Base-by-base conservation (phyloP, 805 yeast genomes). In the Zygosaccharomyces bisporus region DNA sequence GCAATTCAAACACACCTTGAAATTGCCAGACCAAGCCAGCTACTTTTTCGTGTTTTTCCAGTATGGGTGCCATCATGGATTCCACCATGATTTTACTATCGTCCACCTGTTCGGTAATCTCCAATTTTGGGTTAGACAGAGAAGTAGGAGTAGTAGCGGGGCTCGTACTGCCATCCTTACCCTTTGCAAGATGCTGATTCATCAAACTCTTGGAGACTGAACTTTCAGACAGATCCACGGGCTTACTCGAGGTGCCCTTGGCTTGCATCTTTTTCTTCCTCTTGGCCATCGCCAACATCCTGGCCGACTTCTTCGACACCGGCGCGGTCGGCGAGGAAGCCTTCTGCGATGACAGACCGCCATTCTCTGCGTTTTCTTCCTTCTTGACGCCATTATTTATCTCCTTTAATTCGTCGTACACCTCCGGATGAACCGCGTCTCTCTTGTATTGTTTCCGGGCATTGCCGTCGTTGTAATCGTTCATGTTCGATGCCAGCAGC, bases 211-310 rank as follows among this genome's bases (percentile, higher is more conserved):
- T 71, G 2, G 87, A 79, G 1, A 84, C 73, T 0, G 88, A 79
- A 54, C 86, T 79, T 58, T 82, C 86, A 1, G 89, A 79, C 7
- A 85, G 66, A 60, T 85, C 91, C 0, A 84, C 79, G 0, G 84
- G 77, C 54, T 73, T 76, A 17, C 64, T 64, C 4, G 73, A 65
- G 6, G 70, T 68, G 7, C 75, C 64, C 53, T 77, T 80, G 1
- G 86, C 85, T 50, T 73, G 77, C 41, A 79, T 81, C 60, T 85
- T 87, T 4, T 95, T 93, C 59, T 83, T 81, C 57, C 98, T 76
- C 56, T 85, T 84, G n/a, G 96, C 96, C 86, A 91, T 80, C 1
- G 96, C 98, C 49, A 87, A 77, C 73, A 89, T 76, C 62, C 97
- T 78, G 0, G 95, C 90, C 39, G 84, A 81, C 32, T 72, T 62